Conservation (phyloP, 805 yeast genomes). For the Dipodascopsis uninucleata region DNA sequence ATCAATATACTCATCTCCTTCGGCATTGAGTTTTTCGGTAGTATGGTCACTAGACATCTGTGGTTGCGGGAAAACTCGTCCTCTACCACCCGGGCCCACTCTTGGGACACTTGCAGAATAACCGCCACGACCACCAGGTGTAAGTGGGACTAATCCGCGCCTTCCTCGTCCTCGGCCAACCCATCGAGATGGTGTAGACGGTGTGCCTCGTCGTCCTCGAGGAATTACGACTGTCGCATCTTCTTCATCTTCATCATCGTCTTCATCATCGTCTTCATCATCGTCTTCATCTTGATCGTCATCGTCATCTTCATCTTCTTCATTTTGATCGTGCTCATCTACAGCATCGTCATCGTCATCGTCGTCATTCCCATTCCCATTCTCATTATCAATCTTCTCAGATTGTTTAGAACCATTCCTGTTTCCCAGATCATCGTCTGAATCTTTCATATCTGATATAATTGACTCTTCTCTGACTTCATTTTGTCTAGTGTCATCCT, state of each 20-base stretch:
- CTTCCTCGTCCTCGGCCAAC: conserved; percentile 5
- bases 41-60: conserved; percentile 22
- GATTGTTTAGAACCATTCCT: too few species aligned
- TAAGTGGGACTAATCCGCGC: background rate
- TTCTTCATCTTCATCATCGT: conserved; percentile 10
- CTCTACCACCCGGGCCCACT: too few species aligned
- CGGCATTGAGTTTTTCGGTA: conserved; percentile 24
- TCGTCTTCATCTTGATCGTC: conserved; percentile 5
- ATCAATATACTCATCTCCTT: conserved; percentile 37
- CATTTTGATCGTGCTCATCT: conserved; percentile 18
- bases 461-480: background rate
- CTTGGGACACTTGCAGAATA: background rate
- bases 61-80: conserved; percentile 2
- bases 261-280: conserved; percentile 7
- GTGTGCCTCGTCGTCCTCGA: background rate
- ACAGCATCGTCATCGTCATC: conserved; percentile 4
- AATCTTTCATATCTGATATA: too few species aligned
- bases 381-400: conserved; percentile 10
- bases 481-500: background rate
- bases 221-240: background rate
- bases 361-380: conserved; percentile 1
- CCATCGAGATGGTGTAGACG: background rate
- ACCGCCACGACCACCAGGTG: background rate
- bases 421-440: too few species aligned
- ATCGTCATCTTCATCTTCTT: conserved; percentile 7